phyloP scores from a whole-genome alignment of 2,329 filamentous ascomycete species.

The Fusarium gaditjirri region DNA sequence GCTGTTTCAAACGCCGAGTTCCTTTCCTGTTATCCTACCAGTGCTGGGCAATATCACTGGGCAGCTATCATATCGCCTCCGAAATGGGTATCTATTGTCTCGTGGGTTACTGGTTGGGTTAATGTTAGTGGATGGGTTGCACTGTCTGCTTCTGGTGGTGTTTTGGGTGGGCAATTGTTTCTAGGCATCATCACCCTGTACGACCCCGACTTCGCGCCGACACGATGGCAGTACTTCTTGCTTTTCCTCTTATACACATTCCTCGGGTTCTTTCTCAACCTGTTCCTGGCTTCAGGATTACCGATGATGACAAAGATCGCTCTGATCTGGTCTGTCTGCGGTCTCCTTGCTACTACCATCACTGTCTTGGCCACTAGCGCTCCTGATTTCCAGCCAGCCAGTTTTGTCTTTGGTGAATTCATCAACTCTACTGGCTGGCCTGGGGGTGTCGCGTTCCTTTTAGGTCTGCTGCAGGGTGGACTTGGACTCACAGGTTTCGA shows the following conservation, averaged over 20 bases:
- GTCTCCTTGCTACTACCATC: not conserved
- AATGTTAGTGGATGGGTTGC: not conserved
- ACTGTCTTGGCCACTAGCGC: not conserved
- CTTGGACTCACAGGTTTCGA: not conserved
- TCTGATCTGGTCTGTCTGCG: not conserved
- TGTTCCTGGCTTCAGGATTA: not conserved
- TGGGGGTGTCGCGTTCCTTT: not conserved
- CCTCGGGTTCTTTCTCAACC: accelerated
- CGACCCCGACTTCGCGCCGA: not conserved
- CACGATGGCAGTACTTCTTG: not conserved
- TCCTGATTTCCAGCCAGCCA: not conserved
- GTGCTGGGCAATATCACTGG: not conserved
- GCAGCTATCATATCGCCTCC: not conserved
- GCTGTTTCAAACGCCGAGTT: not conserved
- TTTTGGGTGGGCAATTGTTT: not conserved
- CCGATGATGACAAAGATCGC: not conserved
- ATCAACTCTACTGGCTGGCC: not conserved
- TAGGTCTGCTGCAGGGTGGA: not conserved
- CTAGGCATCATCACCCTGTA: not conserved
- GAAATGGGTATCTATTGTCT: not conserved
- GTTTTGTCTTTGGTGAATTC: not conserved
- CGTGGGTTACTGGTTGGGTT: not conserved
- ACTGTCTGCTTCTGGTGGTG: not conserved
- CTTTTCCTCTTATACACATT: not conserved
- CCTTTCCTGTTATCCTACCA: not conserved